A percentile compares a stretch with the other conserved stretches of the same genome.
These are phyloP conservation scores for Gilbertella persicaria DNA, from an alignment of 371 early-diverging fungal species.

Conservation along the genomic window DNA sequence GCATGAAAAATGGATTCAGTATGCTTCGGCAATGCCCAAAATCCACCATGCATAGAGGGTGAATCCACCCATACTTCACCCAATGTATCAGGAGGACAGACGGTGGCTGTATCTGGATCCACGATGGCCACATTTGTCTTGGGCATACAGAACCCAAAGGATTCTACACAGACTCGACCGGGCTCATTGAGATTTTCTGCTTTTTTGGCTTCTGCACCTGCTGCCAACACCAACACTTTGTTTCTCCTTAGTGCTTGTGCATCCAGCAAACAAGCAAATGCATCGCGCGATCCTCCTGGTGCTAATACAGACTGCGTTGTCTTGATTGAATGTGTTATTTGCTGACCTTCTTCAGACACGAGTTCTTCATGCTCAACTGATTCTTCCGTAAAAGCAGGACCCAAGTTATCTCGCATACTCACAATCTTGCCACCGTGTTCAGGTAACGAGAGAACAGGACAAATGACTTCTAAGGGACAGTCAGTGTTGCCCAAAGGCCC, in stretches of 20 bases:
- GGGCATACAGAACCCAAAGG: conserved; percentile 65
- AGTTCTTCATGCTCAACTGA: conserved; percentile 1
- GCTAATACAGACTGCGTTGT: conserved; percentile 24
- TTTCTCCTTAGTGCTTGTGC: conserved; percentile 44
- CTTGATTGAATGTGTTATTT: conserved; percentile 1
- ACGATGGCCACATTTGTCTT: conserved; percentile 64
- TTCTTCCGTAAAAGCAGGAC: conserved; percentile 28
- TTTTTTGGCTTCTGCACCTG: conserved; percentile 37
- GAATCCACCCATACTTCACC: conserved; percentile 84
- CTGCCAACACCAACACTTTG: conserved; percentile 46
- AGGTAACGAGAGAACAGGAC: conserved; percentile 64
- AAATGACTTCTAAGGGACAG: conserved; percentile 57
- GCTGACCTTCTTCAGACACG: conserved; percentile 4
- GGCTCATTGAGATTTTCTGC: conserved; percentile 7
- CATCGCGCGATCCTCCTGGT: conserved; percentile 43
- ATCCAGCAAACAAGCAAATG: conserved; percentile 51
- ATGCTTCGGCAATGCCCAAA: conserved; percentile 74
- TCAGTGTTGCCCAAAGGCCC: conserved; percentile 51
- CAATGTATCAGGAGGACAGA: conserved; percentile 69
- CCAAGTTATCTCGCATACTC: conserved; percentile 49
- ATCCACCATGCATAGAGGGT: conserved; percentile 66
- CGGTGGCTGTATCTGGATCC: conserved; percentile 71
- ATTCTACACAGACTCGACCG: conserved; percentile 14
- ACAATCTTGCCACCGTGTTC: conserved; percentile 76
- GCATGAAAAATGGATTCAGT: conserved; percentile 74